A percentile compares a stretch with the other conserved stretches of the same genome.
Conservation (phyloP, 1,284 basidiomycete species). For the Fistulinella staudtii region DNA sequence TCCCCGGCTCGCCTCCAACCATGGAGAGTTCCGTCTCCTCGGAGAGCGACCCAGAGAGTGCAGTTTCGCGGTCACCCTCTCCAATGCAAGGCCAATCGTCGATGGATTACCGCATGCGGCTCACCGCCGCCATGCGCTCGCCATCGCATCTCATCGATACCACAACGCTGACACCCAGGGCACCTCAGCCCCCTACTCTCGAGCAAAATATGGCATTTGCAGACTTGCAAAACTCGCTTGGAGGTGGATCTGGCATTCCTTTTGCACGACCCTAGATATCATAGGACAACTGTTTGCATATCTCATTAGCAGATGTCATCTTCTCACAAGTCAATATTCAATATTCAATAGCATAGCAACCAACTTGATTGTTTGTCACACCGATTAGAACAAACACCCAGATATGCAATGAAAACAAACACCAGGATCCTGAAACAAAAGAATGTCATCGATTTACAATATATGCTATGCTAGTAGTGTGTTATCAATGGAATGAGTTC, state of each 20-base stretch:
- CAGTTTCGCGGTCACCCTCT: slow-evolving; percentile 52
- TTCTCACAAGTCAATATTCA: too few relatives aligned
- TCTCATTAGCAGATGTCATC: not conserved
- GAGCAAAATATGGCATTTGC: slow-evolving; percentile 82
- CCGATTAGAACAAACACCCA: slow-evolving; percentile 10
- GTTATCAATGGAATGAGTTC: slow-evolving; percentile 18
- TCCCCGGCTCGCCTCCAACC: slow-evolving; percentile 38
- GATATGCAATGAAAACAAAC: slow-evolving; percentile 27
- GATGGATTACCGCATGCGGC: slow-evolving; percentile 11
- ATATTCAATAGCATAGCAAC: slow-evolving; percentile 6
- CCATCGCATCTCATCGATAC: slow-evolving; percentile 45
- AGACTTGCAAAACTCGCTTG: slow-evolving; percentile 50
- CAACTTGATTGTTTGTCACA: slow-evolving; percentile 12
- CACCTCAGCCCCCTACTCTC: slow-evolving; percentile 57
- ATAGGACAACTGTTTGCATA: not conserved
- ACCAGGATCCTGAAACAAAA: slow-evolving; percentile 22
- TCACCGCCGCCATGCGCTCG: slow-evolving; percentile 15
- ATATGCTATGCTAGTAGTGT: slow-evolving; percentile 29
- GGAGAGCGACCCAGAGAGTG: slow-evolving; percentile 61
- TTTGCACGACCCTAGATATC: slow-evolving; percentile 12
- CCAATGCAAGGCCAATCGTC: slow-evolving; percentile 32
- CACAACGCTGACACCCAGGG: slow-evolving; percentile 44
- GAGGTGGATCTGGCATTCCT: slow-evolving; percentile 11
- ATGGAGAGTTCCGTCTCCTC: slow-evolving; percentile 10
- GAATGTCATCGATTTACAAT: slow-evolving; percentile 29